Base-by-base conservation (phyloP, 2,329 filamentous ascomycete genomes). In the Chrysoporthe cubensis region DNA sequence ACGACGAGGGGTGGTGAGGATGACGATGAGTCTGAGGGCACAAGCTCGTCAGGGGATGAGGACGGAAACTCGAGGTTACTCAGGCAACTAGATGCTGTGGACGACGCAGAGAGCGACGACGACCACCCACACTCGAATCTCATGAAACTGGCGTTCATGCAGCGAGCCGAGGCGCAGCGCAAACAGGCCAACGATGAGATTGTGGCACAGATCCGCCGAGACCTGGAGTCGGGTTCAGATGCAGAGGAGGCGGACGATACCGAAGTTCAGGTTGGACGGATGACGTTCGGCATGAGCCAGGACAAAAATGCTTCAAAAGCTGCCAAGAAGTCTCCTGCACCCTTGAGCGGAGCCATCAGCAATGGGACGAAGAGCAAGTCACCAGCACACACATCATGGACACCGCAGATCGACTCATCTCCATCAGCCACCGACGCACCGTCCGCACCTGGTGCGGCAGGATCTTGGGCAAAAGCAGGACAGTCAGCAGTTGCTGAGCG, bases 91-190 rank as follows among this genome's bases (percentile, higher is more conserved):
- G 82, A 80, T 69, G 81, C 77, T 70, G 72, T 83, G 7, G 70
- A 59, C 8, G 80, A 80, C 18, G 78, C 80, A 21, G 79, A 82
- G 11, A 80, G 82, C 44, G 75, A 80, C 9, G 80, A 84, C 16
- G 84, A 86, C 32, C 80, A 80, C n/a, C 86, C 87, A 0, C 84
- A 86, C 72, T 90, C 90, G 16, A 90, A 88, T 73, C 81, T 99
- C 7, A 89, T 92, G 78, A 86, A 87, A 63, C 93, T 99, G 90
- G 92, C 93, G 70, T 99, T 99, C 77, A 98, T 99, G 96, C 89
- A 91, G 74, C 93, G 91, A 72, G 93, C 94, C 1, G 94, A 97
- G 75, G 91, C 90, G 40, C 85, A 89, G 48, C 88, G 89, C 74
- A 94, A 90, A 78, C 88, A 90, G 71, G 87, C 89, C 67, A 97